These are phyloP conservation scores for Ganoderma meredithae DNA, from an alignment of 1,284 basidiomycete genomes.

Conservation along the genomic window DNA sequence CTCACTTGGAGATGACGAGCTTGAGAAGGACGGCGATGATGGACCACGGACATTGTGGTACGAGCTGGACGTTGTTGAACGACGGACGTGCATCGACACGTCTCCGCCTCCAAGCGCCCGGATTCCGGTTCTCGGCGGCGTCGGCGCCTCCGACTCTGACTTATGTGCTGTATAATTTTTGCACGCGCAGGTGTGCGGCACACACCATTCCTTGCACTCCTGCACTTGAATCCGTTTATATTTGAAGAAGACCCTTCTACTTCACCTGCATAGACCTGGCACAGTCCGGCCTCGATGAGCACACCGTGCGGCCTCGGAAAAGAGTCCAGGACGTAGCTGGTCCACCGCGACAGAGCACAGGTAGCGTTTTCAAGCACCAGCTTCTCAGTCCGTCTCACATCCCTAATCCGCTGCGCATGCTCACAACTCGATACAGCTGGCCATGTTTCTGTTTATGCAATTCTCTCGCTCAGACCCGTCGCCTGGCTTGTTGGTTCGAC, in stretches of 20 bases:
- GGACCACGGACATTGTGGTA: not conserved
- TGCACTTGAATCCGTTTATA: slow-evolving; percentile 6
- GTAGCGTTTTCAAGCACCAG: not conserved
- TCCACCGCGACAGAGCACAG: slow-evolving; percentile 12
- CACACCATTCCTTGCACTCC: slow-evolving; percentile 5
- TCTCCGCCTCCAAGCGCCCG: not conserved
- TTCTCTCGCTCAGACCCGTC: not conserved
- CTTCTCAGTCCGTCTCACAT: not conserved
- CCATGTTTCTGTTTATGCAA: not conserved
- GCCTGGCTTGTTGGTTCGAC: not conserved
- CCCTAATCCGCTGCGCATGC: not conserved
- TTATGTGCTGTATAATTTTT: too few relatives aligned
- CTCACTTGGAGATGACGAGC: not conserved
- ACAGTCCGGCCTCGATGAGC: not conserved
- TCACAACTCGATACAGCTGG: not conserved
- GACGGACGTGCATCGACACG: not conserved
- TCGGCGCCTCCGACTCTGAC: too few relatives aligned
- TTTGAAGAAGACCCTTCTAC: not conserved
- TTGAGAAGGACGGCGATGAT: not conserved
- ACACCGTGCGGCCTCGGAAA: slow-evolving; percentile 15
- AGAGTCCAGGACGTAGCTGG: slow-evolving; percentile 16
- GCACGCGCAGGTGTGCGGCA: not conserved
- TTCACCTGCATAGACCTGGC: not conserved
- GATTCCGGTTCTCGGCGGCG: not conserved
- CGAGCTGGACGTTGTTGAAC: not conserved